Percentiles rank a stretch among this genome's conserved stretches.
Evolutionary conservation across 139 green algal species (phyloP).

Genomic region (Chlamydomonas eustigma): DNA sequence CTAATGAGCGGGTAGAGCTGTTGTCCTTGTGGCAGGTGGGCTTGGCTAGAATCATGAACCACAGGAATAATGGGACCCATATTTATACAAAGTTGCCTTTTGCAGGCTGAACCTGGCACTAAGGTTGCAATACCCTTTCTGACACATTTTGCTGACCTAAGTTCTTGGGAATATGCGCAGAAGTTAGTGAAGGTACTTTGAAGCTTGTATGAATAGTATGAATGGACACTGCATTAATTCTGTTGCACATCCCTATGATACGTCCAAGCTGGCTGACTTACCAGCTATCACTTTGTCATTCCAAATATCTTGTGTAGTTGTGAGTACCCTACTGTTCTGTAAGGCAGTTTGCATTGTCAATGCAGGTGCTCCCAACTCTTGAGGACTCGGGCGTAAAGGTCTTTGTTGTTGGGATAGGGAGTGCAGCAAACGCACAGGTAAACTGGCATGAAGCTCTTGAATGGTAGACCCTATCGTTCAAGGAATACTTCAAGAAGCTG

Average conservation of each 20-base stretch:
- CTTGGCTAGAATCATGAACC: background rate
- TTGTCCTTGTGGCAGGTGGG: conserved; percentile 40
- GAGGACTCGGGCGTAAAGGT: conserved; percentile 38
- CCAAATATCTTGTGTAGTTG: too few relatives aligned
- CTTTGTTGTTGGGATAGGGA: conserved; percentile 53
- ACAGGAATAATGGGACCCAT: background rate
- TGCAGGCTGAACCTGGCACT: background rate
- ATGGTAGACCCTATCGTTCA: too few relatives aligned
- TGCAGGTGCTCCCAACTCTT: conserved; percentile 30
- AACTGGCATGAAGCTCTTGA: too few relatives aligned
- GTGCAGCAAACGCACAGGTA: conserved; percentile 39
- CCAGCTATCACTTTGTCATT: too few relatives aligned
- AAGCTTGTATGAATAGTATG: too few relatives aligned
- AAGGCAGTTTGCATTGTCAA: background rate
- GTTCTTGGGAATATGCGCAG: conserved; percentile 63
- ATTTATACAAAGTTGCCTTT: too few relatives aligned
- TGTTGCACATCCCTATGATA: too few relatives aligned
- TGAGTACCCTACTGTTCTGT: background rate
- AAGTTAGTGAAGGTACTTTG: conserved; percentile 39
- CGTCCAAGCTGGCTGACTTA: too few relatives aligned
- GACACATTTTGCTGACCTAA: conserved; percentile 75
- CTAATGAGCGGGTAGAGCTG: conserved; percentile 34
- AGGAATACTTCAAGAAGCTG: too few relatives aligned
- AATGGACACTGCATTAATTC: too few relatives aligned
- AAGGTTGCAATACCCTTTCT: conserved; percentile 55